A percentile compares a stretch with the other conserved stretches of the same genome.
phyloP scores from a whole-genome alignment of 768 basidiomycete genomes.

The Solioccasus polychromus region DNA sequence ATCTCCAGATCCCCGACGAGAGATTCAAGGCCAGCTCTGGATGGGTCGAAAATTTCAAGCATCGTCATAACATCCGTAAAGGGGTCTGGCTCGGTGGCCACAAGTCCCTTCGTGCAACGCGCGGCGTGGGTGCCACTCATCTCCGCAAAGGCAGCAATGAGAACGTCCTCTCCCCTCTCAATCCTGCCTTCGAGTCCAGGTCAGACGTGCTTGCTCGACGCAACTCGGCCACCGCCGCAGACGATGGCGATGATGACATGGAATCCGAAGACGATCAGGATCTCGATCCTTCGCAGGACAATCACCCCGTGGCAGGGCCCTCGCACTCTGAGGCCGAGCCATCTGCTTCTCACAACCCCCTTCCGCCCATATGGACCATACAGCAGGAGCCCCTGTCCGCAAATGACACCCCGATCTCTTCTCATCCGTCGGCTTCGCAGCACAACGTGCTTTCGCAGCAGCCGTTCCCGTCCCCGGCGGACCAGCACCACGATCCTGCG shows the following conservation, averaged over 20 bases:
- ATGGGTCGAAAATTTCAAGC: slow-evolving; percentile 92
- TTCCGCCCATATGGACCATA: slow-evolving; percentile 34
- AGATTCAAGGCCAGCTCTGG: slow-evolving; percentile 90
- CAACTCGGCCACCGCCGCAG: slow-evolving; percentile 27
- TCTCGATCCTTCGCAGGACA: slow-evolving; percentile 24
- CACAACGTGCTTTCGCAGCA: slow-evolving; percentile 31
- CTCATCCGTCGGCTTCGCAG: slow-evolving; percentile 26
- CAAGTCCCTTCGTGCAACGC: slow-evolving; percentile 31
- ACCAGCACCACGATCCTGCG: slow-evolving; percentile 26
- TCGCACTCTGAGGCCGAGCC: slow-evolving; percentile 28
- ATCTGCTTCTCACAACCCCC: slow-evolving; percentile 27
- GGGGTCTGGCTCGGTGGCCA: slow-evolving; percentile 54
- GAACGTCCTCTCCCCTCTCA: slow-evolving; percentile 38
- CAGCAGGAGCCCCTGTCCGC: slow-evolving; percentile 30
- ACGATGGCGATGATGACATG: slow-evolving; percentile 35
- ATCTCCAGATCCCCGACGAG: slow-evolving; percentile 56
- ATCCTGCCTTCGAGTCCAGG: slow-evolving; percentile 37
- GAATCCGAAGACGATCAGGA: slow-evolving; percentile 36
- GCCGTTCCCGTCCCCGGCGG: slow-evolving; percentile 26
- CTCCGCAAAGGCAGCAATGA: slow-evolving; percentile 37
- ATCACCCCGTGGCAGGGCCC: slow-evolving; percentile 25
- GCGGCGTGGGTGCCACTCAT: slow-evolving; percentile 29
- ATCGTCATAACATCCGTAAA: slow-evolving; percentile 69
- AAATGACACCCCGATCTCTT: slow-evolving; percentile 29
- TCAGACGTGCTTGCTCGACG: slow-evolving; percentile 28